Evolutionary conservation across 192 early-diverging fungal genomes (phyloP), one percentile per base, ranked within the genome.

Genomic region (Kickxella alabastrina): DNA sequence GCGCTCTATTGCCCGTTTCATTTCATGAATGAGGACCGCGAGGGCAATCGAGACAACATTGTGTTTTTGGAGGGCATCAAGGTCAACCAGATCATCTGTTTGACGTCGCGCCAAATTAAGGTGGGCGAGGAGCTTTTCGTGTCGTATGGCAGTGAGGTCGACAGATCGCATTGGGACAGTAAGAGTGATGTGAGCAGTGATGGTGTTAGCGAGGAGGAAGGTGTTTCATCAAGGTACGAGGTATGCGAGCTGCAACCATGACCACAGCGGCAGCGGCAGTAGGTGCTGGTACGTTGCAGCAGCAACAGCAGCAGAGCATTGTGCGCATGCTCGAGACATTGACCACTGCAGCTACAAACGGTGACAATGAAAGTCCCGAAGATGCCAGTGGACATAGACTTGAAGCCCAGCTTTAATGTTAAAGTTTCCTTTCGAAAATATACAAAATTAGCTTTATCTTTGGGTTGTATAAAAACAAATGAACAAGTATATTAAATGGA

Each of bases 21-120:
- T 58, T 93, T 88, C 59, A 89, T 96, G 85, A 96, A 96, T 58
- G 89, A 91, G 52, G 74, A 82, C 25, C 61, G 73, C 10, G 52
- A 52, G 41, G 31, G 59, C 38, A 45, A 79, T 19, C 67, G 75
- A 6, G 60, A 63, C 22, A 73, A 78, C 18, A 80, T 95, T 32
- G 68, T 66, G 13, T 96, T 93, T 67, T 59, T 89, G 10, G 87
- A 90, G 39, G 93, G 93, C 0, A 59, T 57, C 23, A 64, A 80
- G 10, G 92, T 92, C 0, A 96, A 96, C 52, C 93, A 96, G 66
- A 80, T 96, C 19, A 85, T 92, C 18, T 91, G 88, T 40, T 73
- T 83, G 74, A 84, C 93, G 0, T 85, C 79, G 32, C 57, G 79
- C 22, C 67, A 83, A 12, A 88, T 96, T 13, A 53, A 65, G 31